Evolutionary conservation across 177 flowering plant genomes (phyloP), one percentile per base, ranked within the genome.

Genomic region (Vitis hybrid): DNA sequence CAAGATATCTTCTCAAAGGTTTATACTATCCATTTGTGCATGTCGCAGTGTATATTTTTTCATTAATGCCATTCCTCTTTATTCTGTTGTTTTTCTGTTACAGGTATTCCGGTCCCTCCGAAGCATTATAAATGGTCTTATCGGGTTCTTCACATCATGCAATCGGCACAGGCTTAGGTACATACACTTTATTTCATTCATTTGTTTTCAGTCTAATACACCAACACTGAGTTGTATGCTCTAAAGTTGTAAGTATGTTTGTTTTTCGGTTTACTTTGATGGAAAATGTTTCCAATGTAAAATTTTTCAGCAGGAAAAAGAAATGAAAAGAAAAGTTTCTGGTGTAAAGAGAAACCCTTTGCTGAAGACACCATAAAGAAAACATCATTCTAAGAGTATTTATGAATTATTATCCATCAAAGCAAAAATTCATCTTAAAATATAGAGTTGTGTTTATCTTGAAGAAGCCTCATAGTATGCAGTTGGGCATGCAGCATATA

Each of bases 121-220:
- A 67, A 79, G 82, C 67, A 76, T 79, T 11, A 17, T 75, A 34
- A 55, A 63, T 63, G 82, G 79, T 40, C 68, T 79, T n/a, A 66
- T 73, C 52, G 72, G 74, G 18, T 79, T 79, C 62, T 70, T 69
- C 49, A 55, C 74, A 23, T 21, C 82, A 19, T 79, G 82, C 66
- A 79, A 75, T 58, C 69, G 82, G 63, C 82, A 79, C 52, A 70
- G 79, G 48, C 60, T 79, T 59, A 79, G 82, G 82, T 75, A 62
- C 10, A 45, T 4, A n/a, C 55, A 32, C 2, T 19, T 32, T 5
- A 4, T 17, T 9, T 17, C 19, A 7, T 57, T 18, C 18, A 17
- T 57, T 18, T 57, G 60, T 18, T 57, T 57, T 57, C 30, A 40
- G 8, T 40, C 45, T 40, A 40, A 40, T 40, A 40, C 7, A 40